A percentile compares a stretch with the other conserved stretches of the same genome.
These are phyloP conservation scores for Lachancea lanzarotensis DNA, from an alignment of 805 yeast species.

Conservation along the genomic window DNA sequence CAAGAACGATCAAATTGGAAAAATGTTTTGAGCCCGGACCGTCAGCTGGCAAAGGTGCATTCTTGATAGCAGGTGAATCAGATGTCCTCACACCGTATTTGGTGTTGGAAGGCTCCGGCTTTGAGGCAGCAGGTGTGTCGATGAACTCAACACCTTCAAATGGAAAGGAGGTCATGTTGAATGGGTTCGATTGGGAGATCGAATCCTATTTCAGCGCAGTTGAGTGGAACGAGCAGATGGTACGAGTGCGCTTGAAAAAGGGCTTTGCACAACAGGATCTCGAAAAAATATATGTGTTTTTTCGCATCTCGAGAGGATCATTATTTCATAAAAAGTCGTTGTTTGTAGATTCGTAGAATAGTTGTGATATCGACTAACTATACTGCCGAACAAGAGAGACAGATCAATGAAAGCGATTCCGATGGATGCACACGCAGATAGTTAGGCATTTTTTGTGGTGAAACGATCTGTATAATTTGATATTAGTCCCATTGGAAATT, in stretches of 20 bases:
- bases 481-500: no score
- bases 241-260: not conserved
- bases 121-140: conserved; percentile 51
- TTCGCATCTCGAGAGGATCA: not conserved
- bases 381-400: no score
- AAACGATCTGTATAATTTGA: no score
- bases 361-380: no score
- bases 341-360: not conserved
- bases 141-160: conserved; percentile 42
- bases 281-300: not conserved
- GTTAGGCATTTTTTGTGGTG: no score
- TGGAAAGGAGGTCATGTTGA: conserved; percentile 7
- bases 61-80: conserved; percentile 64
- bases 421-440: no score
- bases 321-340: not conserved
- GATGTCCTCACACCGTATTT: conserved; percentile 42
- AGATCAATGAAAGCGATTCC: no score
- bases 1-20: conserved; percentile 50
- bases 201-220: not conserved
- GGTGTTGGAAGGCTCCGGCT: conserved; percentile 36
- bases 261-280: not conserved
- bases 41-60: conserved; percentile 86
- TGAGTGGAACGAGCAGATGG: not conserved
- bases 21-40: conserved; percentile 81
- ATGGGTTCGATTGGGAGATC: not conserved